Evolutionary conservation across 768 basidiomycete species (phyloP).

Genomic region (Candolleomyces aberdarensis): DNA sequence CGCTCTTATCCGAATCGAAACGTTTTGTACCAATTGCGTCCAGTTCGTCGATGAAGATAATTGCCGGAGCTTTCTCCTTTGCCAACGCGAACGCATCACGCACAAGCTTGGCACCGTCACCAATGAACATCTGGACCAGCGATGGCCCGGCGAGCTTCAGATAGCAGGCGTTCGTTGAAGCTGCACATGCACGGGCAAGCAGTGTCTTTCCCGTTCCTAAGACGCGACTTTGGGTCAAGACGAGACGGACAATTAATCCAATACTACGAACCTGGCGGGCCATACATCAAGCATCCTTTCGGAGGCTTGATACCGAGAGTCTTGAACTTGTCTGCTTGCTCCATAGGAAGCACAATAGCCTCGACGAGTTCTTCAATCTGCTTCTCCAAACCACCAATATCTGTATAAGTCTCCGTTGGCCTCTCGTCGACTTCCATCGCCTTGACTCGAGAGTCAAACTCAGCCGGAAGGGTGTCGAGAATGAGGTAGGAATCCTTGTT

Average conservation of each 20-base stretch:
- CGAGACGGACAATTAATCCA: constrained; percentile 11
- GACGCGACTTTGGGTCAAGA: constrained; percentile 2
- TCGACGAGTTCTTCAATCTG: constrained; percentile 99
- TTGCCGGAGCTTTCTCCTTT: constrained; percentile 97
- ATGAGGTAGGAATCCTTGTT: constrained; percentile 99
- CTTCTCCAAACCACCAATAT: constrained; percentile 97
- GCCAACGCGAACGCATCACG: constrained; percentile 98
- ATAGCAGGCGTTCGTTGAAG: constrained; percentile 97
- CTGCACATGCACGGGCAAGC: constrained; percentile 95
- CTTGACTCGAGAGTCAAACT: constrained; percentile 97
- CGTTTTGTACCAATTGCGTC: constrained; percentile 99
- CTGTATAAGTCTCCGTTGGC: constrained; percentile 95
- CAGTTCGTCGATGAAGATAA: constrained; percentile 98
- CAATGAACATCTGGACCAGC: constrained; percentile 99
- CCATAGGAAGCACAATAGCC: constrained; percentile 97
- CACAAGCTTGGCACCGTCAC: constrained; percentile 98
- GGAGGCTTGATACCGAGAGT: constrained; percentile 96
- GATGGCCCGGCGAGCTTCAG: constrained; percentile 97
- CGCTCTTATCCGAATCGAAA: constrained; percentile 98
- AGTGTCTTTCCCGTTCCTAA: constrained; percentile 93
- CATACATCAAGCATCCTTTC: constrained; percentile 98
- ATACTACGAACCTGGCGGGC: constrained; percentile 74
- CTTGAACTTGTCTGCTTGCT: constrained; percentile 98
- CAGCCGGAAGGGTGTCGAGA: constrained; percentile 91
- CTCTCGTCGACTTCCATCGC: constrained; percentile 99